A percentile compares a stretch with the other conserved stretches of the same genome.
phyloP scores from a whole-genome alignment of 495 filamentous ascomycete species.

The Lophium mytilinum region DNA sequence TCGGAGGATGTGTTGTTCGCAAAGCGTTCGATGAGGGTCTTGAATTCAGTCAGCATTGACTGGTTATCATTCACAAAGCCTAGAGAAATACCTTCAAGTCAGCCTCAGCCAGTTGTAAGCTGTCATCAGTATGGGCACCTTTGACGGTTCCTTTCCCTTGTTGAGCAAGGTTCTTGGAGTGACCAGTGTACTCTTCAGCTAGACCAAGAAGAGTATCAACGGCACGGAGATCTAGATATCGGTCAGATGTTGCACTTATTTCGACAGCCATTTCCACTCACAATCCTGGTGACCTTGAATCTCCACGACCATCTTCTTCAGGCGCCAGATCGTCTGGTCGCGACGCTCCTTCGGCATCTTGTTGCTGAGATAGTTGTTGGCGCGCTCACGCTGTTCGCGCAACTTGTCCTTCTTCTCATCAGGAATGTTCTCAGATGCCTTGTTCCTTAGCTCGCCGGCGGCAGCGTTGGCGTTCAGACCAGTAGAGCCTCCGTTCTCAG shows the following conservation, averaged over 20 bases:
- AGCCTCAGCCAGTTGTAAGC: constrained; percentile 61
- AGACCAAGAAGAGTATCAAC: constrained; percentile 76
- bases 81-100: constrained; percentile 61
- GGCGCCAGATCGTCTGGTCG: constrained; percentile 81
- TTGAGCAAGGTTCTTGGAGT: constrained; percentile 54
- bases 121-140: constrained; percentile 54
- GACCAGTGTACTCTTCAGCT: constrained; percentile 78
- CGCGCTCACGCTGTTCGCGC: constrained; percentile 47
- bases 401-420: constrained; percentile 56
- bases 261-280: constrained; percentile 32
- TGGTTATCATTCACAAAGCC: constrained; percentile 27
- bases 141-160: constrained; percentile 60
- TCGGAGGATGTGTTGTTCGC: constrained; percentile 87
- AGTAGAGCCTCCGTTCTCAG: constrained; percentile 36
- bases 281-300: constrained; percentile 89
- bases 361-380: constrained; percentile 62
- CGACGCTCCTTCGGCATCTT: constrained; percentile 93
- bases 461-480: constrained; percentile 51
- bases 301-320: constrained; percentile 98
- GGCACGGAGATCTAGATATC: constrained; percentile 60
- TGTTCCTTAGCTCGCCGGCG: constrained; percentile 42
- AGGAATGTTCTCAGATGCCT: constrained; percentile 45
- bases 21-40: constrained; percentile 88
- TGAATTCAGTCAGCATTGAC: constrained; percentile 41
- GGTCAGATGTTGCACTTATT: not conserved